Evolutionary conservation across 2,329 filamentous ascomycete genomes (phyloP).

Genomic region (Colletotrichum acutatum): DNA sequence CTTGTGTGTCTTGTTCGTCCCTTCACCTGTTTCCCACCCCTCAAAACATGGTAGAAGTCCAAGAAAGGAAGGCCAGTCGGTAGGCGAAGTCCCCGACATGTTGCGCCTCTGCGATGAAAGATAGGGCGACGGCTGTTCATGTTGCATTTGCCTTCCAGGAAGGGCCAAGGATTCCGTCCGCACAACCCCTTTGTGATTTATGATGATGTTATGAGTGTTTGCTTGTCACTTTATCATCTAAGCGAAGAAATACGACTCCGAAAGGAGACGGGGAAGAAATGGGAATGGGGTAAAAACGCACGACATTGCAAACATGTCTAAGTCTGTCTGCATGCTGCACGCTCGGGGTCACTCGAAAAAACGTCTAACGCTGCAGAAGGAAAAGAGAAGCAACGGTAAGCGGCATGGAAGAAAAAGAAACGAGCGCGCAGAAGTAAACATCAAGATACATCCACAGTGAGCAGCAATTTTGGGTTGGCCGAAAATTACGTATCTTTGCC

Average conservation of each 20-base stretch:
- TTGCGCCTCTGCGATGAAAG: background rate
- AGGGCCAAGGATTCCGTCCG: constrained; percentile 13
- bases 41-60: background rate
- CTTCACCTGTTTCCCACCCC: background rate
- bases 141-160: constrained; percentile 1
- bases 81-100: background rate
- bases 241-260: constrained; percentile 7
- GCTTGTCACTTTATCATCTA: background rate
- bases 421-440: background rate
- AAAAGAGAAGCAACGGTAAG: constrained; percentile 4
- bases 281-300: background rate
- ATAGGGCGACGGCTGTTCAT: background rate
- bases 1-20: background rate
- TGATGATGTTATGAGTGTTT: constrained; percentile 6
- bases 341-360: background rate
- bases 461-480: background rate
- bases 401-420: background rate
- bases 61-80: constrained; percentile 3
- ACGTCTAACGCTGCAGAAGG: constrained; percentile 3
- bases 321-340: background rate
- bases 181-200: constrained; percentile 6
- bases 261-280: background rate
- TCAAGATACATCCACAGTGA: background rate
- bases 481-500: background rate
- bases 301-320: background rate